A percentile compares a stretch with the other conserved stretches of the same genome.
Conservation (phyloP, 441 rosid species). For the Biscutella laevigata region DNA sequence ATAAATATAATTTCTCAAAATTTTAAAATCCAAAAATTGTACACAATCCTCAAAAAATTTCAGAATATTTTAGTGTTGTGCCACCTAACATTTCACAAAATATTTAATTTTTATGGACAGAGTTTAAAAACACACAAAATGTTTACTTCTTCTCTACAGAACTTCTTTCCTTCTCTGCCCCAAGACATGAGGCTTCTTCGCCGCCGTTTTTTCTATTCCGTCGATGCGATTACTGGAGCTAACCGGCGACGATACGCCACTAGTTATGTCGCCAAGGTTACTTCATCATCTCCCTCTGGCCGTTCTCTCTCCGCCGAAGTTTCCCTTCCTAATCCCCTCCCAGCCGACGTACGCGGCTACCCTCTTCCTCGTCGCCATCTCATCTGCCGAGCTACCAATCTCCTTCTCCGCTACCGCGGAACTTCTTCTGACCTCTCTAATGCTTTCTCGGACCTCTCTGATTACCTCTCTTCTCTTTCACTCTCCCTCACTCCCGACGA, state of each 20-base stretch:
- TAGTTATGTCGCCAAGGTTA: slow-evolving; percentile 63
- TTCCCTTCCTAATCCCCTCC: slow-evolving; percentile 39
- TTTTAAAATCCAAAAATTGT: too few relatives aligned
- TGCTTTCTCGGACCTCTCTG: slow-evolving; percentile 39
- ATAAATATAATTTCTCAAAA: too few relatives aligned
- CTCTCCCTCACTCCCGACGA: slow-evolving; percentile 58
- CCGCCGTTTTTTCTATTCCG: slow-evolving; percentile 9
- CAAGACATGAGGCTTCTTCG: slow-evolving; percentile 16
- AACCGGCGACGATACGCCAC: slow-evolving; percentile 54
- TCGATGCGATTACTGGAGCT: neutral
- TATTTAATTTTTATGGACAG: too few relatives aligned
- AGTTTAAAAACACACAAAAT: too few relatives aligned
- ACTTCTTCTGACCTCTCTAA: slow-evolving; percentile 11
- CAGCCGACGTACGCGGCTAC: slow-evolving; percentile 67
- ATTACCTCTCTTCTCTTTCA: slow-evolving; percentile 57
- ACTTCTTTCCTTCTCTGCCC: slow-evolving; percentile 7
- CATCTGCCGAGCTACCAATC: slow-evolving; percentile 60
- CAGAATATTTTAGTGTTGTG: too few relatives aligned
- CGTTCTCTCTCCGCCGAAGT: slow-evolving; percentile 66
- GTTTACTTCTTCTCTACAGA: too few relatives aligned
- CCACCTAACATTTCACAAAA: too few relatives aligned
- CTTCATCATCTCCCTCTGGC: slow-evolving; percentile 68
- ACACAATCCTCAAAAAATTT: too few relatives aligned
- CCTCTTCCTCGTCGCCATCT: slow-evolving; percentile 65
- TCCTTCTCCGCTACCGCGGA: slow-evolving; percentile 36